Evolutionary conservation across 192 early-diverging fungal genomes (phyloP), one percentile per base, ranked within the genome.

Genomic region (Gigaspora rosea): DNA sequence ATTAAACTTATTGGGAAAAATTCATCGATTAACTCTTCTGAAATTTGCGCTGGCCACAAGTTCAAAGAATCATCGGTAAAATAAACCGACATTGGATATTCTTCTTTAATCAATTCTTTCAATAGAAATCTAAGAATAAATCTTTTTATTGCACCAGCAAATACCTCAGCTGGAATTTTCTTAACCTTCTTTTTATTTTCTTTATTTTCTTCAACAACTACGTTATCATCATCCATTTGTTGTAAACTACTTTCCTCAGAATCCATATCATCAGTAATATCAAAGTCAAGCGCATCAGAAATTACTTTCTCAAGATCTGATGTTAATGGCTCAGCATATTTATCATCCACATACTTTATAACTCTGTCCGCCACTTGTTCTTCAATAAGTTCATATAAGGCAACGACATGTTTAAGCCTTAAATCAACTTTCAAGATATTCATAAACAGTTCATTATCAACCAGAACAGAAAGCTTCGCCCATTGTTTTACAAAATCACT

Each of bases 341-440:
- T 74, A 16, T 75, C 57, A 32, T 72, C 35, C 18, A 79, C 66
- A 52, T 32, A 67, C 47, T 22, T 36, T 18, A 79, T 41, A 33
- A 65, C 32, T 8, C 18, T 20, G 27, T 59, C 12, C 0, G 61
- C 49, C 8, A 79, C 72, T 56, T 67, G 58, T 57, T 79, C 71
- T 52, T 79, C 78, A n/a, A 74, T 13, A 1, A 73, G 16, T 18
- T 79, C 78, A 33, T 79, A 79, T 33, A 79, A 50, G 18, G 78
- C 47, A 0, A 79, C 61, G 6, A 79, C 20, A 36, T 79, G 78
- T 35, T 47, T 64, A 2, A 79, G 32, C 15, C 11, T 10, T 12
- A 79, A 59, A n/a, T 63, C 56, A 18, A 33, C 22, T 16, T 65
- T 15, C 0, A 72, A 54, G 5, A 74, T 35, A 27, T 75, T 58